phyloP scores from a whole-genome alignment of 1,284 basidiomycete species.

The Clitocybe nebularis region DNA sequence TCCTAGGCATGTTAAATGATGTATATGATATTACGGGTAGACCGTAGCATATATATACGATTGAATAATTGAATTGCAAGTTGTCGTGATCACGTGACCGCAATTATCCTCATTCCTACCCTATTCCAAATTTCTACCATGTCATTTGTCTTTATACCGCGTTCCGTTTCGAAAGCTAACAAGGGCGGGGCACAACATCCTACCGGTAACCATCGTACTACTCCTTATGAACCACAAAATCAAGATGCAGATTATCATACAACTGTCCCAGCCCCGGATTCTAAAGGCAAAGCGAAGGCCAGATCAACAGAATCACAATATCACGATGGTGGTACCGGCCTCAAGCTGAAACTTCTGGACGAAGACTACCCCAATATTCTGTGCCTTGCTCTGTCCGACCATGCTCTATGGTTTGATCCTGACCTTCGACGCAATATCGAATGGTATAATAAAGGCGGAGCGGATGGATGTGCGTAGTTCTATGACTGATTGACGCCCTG shows the following conservation, averaged over 20 bases:
- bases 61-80: no score
- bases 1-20: no score
- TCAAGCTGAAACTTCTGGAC: conserved; percentile 21
- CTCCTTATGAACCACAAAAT: background rate
- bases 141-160: background rate
- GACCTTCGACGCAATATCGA: conserved; percentile 50
- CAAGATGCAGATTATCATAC: background rate
- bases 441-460: conserved; percentile 13
- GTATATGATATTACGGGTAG: no score
- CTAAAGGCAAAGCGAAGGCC: background rate
- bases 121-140: no score
- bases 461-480: conserved; percentile 46
- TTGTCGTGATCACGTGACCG: no score
- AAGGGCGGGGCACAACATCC: no score
- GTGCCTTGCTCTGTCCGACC: conserved; percentile 60
- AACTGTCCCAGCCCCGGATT: background rate
- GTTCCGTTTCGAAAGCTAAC: conserved; percentile 10
- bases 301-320: background rate
- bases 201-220: background rate
- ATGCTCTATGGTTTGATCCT: conserved; percentile 54
- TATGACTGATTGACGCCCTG: conserved; percentile 7
- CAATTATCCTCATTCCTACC: no score
- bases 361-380: conserved; percentile 48
- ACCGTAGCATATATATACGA: no score
- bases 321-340: background rate